A percentile compares a stretch with the other conserved stretches of the same genome.
Evolutionary conservation across 495 filamentous ascomycete genomes (phyloP).

Genomic region (Letharia lupina): DNA sequence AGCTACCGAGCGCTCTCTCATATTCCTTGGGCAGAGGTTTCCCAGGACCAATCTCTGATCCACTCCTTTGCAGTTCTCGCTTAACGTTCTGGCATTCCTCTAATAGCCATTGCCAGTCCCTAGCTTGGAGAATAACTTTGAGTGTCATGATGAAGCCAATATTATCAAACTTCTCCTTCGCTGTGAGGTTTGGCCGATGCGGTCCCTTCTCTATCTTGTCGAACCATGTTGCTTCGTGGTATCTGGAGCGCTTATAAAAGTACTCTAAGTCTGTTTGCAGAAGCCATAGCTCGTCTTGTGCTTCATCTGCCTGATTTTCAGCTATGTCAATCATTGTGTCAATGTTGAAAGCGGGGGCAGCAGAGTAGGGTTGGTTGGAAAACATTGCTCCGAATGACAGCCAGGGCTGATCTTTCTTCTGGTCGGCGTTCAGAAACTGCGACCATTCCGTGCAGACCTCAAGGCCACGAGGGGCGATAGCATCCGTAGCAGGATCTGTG

Average conservation of each 20-base stretch:
- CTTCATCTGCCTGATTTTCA: background rate
- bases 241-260: background rate
- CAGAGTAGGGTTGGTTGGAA: background rate
- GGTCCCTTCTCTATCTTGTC: background rate
- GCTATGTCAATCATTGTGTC: background rate
- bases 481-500: no score
- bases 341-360: background rate
- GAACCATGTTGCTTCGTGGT: background rate
- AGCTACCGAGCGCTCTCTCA: background rate
- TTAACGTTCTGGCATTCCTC: background rate
- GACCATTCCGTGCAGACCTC: no score
- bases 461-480: no score
- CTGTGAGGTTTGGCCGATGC: background rate
- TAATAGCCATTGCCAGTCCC: background rate
- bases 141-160: background rate
- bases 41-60: background rate
- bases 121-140: background rate
- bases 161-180: background rate
- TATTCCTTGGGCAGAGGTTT: background rate
- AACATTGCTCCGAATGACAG: background rate
- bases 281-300: background rate
- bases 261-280: background rate
- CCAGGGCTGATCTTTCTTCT: background rate
- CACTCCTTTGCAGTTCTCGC: background rate
- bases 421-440: no score